phyloP scores from a whole-genome alignment of 805 yeast species.

The Teunomyces aglyptinius region DNA sequence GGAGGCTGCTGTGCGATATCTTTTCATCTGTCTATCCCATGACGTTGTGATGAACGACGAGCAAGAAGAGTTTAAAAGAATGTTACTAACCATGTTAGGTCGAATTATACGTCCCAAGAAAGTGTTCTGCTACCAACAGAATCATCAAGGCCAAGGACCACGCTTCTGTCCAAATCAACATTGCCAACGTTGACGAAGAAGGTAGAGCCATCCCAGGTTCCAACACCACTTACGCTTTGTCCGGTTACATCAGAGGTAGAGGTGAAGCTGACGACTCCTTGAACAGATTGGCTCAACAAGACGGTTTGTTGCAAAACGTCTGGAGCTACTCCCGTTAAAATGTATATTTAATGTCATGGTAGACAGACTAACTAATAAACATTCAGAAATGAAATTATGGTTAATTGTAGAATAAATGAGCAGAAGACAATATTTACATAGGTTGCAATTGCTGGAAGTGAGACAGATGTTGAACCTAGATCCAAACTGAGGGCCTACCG shows the following conservation, averaged over 20 bases:
- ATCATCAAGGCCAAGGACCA: slow-evolving; percentile 99
- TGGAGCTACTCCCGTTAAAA: slow-evolving; percentile 90
- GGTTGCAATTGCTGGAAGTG: too few relatives aligned
- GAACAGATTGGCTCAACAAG: slow-evolving; percentile 99
- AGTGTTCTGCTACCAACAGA: slow-evolving; percentile 99
- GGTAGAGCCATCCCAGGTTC: slow-evolving; percentile 93
- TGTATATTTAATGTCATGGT: slow-evolving; percentile 19
- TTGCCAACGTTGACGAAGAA: slow-evolving; percentile 95
- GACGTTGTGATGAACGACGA: not conserved
- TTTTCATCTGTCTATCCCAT: not conserved
- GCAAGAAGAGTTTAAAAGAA: not conserved
- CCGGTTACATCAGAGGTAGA: slow-evolving; percentile 96
- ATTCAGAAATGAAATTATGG: not conserved
- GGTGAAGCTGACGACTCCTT: slow-evolving; percentile 99
- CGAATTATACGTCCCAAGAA: slow-evolving; percentile 99
- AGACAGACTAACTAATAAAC: slow-evolving; percentile 1
- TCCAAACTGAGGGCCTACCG: too few relatives aligned
- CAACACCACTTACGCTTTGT: slow-evolving; percentile 92
- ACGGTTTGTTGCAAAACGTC: slow-evolving; percentile 96
- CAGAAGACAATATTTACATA: too few relatives aligned
- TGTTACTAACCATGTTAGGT: slow-evolving; percentile 57
- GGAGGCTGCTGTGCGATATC: not conserved
- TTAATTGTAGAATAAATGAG: not conserved
- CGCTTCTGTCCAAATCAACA: slow-evolving; percentile 98
- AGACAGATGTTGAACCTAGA: too few relatives aligned